phyloP scores from a whole-genome alignment of 2,329 filamentous ascomycete species.

The Aspergillus luchuensis region DNA sequence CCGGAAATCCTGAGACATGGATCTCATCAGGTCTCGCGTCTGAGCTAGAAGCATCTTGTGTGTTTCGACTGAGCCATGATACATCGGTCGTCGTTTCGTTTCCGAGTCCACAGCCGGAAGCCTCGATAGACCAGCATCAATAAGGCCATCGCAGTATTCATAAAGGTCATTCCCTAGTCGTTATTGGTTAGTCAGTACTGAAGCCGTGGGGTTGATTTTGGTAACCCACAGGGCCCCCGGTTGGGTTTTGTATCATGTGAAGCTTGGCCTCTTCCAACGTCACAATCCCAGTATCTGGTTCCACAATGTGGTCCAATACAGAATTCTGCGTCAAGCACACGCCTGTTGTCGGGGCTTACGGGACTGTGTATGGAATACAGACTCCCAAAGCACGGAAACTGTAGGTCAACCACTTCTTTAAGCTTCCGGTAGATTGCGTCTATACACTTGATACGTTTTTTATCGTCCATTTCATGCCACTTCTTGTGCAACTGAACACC shows the following conservation, averaged over 20 bases:
- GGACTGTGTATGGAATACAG: conserved; percentile 36
- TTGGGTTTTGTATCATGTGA: conserved; percentile 38
- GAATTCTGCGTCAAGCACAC: conserved; percentile 29
- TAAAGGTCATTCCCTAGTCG: conserved; percentile 36
- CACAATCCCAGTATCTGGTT: conserved; percentile 29
- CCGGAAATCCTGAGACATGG: conserved; percentile 29
- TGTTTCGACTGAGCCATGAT: conserved; percentile 38
- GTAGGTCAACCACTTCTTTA: conserved; percentile 20
- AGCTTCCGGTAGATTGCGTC: conserved; percentile 12
- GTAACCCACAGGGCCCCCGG: conserved; percentile 42
- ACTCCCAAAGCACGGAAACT: conserved; percentile 41
- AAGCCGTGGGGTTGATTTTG: conserved; percentile 12
- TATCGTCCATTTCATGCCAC: conserved; percentile 35
- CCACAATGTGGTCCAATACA: conserved; percentile 37
- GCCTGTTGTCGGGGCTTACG: conserved; percentile 5
- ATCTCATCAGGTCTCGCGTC: conserved; percentile 31
- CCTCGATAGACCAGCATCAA: conserved; percentile 43
- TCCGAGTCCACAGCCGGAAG: conserved; percentile 30
- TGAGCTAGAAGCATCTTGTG: conserved; percentile 37
- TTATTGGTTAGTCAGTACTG: conserved; percentile 13
- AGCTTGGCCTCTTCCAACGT: not conserved
- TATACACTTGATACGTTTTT: conserved; percentile 32
- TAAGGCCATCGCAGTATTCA: conserved; percentile 40
- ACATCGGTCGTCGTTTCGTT: conserved; percentile 29
- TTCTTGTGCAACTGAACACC: conserved; percentile 36